Evolutionary conservation across 495 filamentous ascomycete genomes (phyloP).

Genomic region (Tuber microsphaerosporum): DNA sequence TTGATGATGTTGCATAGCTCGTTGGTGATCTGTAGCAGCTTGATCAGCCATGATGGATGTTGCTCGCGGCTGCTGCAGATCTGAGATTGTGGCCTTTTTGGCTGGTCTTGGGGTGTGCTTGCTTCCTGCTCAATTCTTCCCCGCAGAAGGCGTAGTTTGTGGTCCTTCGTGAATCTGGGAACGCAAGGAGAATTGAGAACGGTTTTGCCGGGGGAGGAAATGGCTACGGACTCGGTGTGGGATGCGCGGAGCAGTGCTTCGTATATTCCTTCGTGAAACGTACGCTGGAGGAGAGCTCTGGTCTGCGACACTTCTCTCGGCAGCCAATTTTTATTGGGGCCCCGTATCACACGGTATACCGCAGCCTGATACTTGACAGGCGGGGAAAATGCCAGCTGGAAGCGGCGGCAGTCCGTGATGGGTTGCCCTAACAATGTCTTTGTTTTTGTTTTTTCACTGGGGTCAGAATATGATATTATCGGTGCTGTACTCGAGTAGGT

Average conservation of each 20-base stretch:
- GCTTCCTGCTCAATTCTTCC: slow-evolving; percentile 5
- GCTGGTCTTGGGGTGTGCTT: background rate
- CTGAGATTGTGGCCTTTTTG: slow-evolving; percentile 21
- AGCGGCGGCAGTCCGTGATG: background rate
- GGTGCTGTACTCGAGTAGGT: background rate
- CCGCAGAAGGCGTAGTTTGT: slow-evolving; percentile 37
- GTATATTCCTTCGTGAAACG: background rate
- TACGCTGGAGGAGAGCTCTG: slow-evolving; percentile 1
- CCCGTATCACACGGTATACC: slow-evolving; percentile 3
- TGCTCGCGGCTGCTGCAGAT: slow-evolving; percentile 37
- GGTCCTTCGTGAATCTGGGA: slow-evolving; percentile 36
- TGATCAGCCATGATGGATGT: slow-evolving; percentile 38
- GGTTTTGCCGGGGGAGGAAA: slow-evolving; percentile 20
- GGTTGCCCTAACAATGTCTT: background rate
- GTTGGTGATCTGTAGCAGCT: slow-evolving; percentile 15
- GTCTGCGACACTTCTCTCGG: background rate
- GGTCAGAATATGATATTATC: background rate
- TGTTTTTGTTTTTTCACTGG: background rate
- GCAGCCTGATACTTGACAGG: background rate
- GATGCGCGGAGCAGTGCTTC: background rate
- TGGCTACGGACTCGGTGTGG: background rate
- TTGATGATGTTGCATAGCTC: slow-evolving; percentile 12
- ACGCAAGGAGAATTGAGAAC: slow-evolving; percentile 39
- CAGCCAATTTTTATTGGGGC: background rate
- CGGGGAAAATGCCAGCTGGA: slow-evolving; percentile 3